These are phyloP conservation scores for Xylaria polymorpha DNA, from an alignment of 2,329 filamentous ascomycete genomes.

Conservation along the genomic window DNA sequence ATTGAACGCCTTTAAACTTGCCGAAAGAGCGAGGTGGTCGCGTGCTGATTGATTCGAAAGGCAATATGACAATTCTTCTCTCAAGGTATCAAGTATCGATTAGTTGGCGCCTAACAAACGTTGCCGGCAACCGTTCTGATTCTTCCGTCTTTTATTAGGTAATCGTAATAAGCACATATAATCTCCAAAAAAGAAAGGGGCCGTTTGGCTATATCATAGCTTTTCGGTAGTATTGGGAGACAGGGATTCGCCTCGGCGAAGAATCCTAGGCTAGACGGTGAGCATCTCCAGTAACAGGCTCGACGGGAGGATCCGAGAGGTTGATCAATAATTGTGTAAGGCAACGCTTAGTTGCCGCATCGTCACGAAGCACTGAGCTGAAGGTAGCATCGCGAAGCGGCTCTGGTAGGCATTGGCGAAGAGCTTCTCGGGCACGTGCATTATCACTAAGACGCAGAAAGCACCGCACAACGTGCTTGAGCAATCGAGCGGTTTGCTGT, in stretches of 20 bases:
- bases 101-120: constrained; percentile 1
- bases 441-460: constrained; percentile 97
- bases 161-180: constrained; percentile 12
- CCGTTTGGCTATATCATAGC: constrained; percentile 1
- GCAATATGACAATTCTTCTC: constrained; percentile 9
- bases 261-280: constrained; percentile 31
- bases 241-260: constrained; percentile 3
- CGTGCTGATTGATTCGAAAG: constrained; percentile 9
- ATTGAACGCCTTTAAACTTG: background rate
- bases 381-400: constrained; percentile 99
- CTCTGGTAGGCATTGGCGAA: constrained; percentile 95
- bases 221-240: background rate
- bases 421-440: constrained; percentile 90
- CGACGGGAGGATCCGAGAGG: constrained; percentile 85
- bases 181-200: background rate
- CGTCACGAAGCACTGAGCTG: constrained; percentile 93
- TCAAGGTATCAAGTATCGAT: constrained; percentile 14
- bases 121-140: constrained; percentile 8
- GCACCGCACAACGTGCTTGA: constrained; percentile 98
- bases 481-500: constrained; percentile 92
- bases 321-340: constrained; percentile 97
- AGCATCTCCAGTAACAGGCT: constrained; percentile 49
- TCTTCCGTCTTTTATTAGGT: constrained; percentile 14
- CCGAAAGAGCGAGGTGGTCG: background rate
- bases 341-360: constrained; percentile 96